Evolutionary conservation across 2,329 filamentous ascomycete genomes (phyloP).

Genomic region (Fusarium illudens): DNA sequence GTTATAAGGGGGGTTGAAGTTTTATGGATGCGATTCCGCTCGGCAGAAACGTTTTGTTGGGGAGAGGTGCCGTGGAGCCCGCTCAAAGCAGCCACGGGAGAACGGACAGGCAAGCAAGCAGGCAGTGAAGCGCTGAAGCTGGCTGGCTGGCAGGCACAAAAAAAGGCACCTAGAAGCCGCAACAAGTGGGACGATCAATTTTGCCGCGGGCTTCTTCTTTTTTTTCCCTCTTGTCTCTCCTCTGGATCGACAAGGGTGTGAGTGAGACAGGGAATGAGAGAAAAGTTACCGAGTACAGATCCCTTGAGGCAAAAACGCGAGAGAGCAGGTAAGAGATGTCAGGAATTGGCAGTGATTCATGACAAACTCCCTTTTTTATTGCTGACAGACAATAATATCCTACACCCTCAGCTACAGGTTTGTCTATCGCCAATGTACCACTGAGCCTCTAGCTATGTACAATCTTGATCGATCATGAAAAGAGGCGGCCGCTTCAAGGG

Average conservation of each 20-base stretch:
- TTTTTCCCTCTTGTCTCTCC: slow-evolving; percentile 19
- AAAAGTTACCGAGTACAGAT: neutral
- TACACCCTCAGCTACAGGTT: neutral
- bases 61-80: slow-evolving; percentile 36
- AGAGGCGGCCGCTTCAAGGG: slow-evolving; percentile 8
- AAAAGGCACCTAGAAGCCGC: too few species aligned
- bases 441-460: neutral
- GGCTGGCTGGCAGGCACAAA: too few species aligned
- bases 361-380: neutral
- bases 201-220: slow-evolving; percentile 7
- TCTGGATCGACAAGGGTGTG: slow-evolving; percentile 21
- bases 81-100: slow-evolving; percentile 18
- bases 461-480: neutral
- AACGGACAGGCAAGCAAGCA: slow-evolving; percentile 11
- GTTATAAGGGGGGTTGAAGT: slow-evolving; percentile 32
- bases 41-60: slow-evolving; percentile 42
- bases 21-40: slow-evolving; percentile 32
- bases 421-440: neutral
- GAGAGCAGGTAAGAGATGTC: neutral
- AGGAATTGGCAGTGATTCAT: neutral
- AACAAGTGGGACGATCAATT: slow-evolving; percentile 28
- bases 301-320: neutral
- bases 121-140: slow-evolving; percentile 21
- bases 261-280: neutral
- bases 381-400: neutral